These are phyloP conservation scores for Barnettozyma vustinii DNA, from an alignment of 805 yeast species.

Conservation along the genomic window DNA sequence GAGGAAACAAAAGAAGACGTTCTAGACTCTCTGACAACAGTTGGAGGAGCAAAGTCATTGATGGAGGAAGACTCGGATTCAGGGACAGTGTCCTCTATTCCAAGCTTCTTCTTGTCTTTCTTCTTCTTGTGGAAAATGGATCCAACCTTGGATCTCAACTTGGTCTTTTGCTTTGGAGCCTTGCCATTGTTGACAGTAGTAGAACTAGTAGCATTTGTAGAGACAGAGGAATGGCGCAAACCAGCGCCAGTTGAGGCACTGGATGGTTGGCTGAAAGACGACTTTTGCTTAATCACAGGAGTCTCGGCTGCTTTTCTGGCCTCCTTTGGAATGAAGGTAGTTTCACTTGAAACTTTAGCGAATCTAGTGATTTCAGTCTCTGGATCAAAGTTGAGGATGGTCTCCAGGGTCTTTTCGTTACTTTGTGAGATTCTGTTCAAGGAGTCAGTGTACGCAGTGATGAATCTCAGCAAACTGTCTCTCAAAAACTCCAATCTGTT, in stretches of 20 bases:
- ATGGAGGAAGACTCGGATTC: conserved; percentile 26
- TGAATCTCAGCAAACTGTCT: conserved; percentile 59
- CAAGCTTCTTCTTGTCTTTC: conserved; percentile 27
- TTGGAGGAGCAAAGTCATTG: conserved; percentile 11
- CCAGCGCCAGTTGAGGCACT: neutral
- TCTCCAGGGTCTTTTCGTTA: conserved; percentile 62
- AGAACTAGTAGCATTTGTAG: conserved; percentile 19
- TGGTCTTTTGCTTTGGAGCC: conserved; percentile 29
- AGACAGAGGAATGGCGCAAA: conserved; percentile 16
- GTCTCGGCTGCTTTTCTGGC: conserved; percentile 27
- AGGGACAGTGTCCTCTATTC: conserved; percentile 13
- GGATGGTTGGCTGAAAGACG: conserved; percentile 6
- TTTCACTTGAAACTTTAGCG: conserved; percentile 36
- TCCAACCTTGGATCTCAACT: conserved; percentile 66
- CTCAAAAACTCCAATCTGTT: conserved; percentile 57
- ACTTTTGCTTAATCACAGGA: conserved; percentile 10
- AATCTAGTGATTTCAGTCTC: conserved; percentile 53
- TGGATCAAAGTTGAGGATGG: conserved; percentile 59
- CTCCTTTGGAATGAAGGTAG: conserved; percentile 21
- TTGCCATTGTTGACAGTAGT: conserved; percentile 12
- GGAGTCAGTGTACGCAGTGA: conserved; percentile 54
- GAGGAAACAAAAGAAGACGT: conserved; percentile 18
- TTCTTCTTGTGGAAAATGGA: conserved; percentile 65
- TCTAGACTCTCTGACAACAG: conserved; percentile 15
- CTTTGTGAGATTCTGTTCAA: conserved; percentile 38